Base-by-base conservation (phyloP, 805 yeast species). In the Danielia reshetovae region DNA sequence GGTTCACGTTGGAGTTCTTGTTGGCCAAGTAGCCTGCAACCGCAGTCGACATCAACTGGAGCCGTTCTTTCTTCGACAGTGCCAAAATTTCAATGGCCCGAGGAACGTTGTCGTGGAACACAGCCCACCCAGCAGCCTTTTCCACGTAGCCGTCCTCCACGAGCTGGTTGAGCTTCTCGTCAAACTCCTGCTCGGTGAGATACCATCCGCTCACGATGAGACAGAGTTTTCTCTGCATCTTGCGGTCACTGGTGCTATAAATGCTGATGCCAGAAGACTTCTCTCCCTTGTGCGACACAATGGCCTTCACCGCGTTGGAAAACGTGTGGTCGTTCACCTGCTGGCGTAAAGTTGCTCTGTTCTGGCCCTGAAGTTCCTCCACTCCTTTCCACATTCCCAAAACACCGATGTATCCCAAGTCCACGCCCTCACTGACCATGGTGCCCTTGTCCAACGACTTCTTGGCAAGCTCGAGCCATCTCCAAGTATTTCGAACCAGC, bases 51-150 rank as follows among this genome's bases (percentile, higher is more conserved):
- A 90, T 88, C 29, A 90, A 70, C 32, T 83, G 62, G 29, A 85
- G 67, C 35, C 80, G 65, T 53, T 83, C 88, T 38, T 75, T 79
- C 31, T 79, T 79, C 2, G 95, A 77, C n/a, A 75, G 68, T 0
- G 85, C 77, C 35, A 90, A 63, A n/a, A 87, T 81, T 27, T 77
- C 78, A 4, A 89, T 84, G 0, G 97, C 95, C 32, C 79, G 72
- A 2, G 75, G 72, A 2, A 90, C 84, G 55, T 88, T 85, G 5
- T 95, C 96, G 54, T 86, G 90, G 57, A 90, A 90, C 0, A 88
- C 89, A 0, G 97, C 97, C 95, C 96, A 86, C 0, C 95, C 97
- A 1, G 97, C 98, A 1, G 98, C 97, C 53, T 90, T 81, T 42
- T 88, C 95, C 42, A 74, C 74, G 39, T 75, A 73, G 0, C 84